Conservation (phyloP, 2,329 filamentous ascomycete genomes). For the Mollisiaceae sp. region DNA sequence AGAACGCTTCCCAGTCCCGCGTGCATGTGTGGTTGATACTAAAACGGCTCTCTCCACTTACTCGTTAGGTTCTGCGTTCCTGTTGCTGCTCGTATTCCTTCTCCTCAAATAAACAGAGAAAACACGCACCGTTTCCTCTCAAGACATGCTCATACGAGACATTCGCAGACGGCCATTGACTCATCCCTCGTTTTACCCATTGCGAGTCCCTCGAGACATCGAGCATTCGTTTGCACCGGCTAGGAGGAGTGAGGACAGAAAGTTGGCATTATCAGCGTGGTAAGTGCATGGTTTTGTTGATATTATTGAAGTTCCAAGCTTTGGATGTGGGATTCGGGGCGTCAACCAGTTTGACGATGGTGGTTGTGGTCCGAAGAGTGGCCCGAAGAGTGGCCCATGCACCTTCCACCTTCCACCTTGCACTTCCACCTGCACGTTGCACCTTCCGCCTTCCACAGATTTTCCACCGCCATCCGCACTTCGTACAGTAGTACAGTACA, state of each 20-base stretch:
- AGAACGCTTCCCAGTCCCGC: not conserved
- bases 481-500: no score
- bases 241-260: not conserved
- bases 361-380: no score
- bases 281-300: constrained; percentile 9
- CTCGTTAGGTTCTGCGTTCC: not conserved
- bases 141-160: constrained; percentile 2
- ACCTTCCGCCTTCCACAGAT: no score
- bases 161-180: not conserved
- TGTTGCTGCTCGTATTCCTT: constrained; percentile 5
- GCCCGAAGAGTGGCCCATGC: not conserved
- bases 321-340: not conserved
- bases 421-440: no score
- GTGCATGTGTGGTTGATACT: constrained; percentile 7
- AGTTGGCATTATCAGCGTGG: not conserved
- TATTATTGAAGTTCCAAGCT: constrained; percentile 2
- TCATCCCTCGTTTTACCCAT: not conserved
- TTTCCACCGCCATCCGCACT: no score
- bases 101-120: not conserved
- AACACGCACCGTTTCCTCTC: constrained; percentile 9
- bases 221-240: not conserved
- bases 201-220: not conserved
- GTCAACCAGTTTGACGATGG: not conserved
- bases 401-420: no score
- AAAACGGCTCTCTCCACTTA: constrained; percentile 5